Evolutionary conservation across 148 eudicot species (phyloP).

Genomic region (Silene conica): DNA sequence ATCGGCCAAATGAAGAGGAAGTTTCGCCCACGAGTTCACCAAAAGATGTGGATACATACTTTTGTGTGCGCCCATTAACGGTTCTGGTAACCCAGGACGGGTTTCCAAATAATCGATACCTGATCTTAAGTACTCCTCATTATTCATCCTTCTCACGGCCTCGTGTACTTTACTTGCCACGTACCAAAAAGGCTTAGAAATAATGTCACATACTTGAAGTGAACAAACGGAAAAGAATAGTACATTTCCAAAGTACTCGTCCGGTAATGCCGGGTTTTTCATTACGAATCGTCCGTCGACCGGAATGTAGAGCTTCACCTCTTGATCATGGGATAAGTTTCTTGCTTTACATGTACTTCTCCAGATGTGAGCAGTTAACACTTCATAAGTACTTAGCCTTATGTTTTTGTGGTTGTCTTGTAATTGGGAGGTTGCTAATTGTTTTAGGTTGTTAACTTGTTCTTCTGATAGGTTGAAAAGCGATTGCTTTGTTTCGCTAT

Average conservation of each 20-base stretch:
- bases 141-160: not conserved
- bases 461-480: slow-evolving; percentile 21
- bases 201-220: slow-evolving; percentile 18
- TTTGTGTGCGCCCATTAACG: slow-evolving; percentile 4
- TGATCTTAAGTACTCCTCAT: not conserved
- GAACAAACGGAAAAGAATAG: slow-evolving; percentile 24
- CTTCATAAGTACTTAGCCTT: slow-evolving; percentile 25
- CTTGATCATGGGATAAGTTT: slow-evolving; percentile 20
- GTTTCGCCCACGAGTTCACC: slow-evolving; percentile 8
- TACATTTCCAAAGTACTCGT: slow-evolving; percentile 32
- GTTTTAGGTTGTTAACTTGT: slow-evolving; percentile 23
- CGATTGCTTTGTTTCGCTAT: not conserved
- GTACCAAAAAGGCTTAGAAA: slow-evolving; percentile 24
- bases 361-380: slow-evolving; percentile 36
- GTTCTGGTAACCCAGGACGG: not conserved
- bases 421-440: slow-evolving; percentile 14
- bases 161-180: slow-evolving; percentile 17
- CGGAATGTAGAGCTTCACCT: slow-evolving; percentile 34
- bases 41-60: slow-evolving; percentile 9
- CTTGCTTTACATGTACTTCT: slow-evolving; percentile 28
- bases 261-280: slow-evolving; percentile 24
- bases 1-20: slow-evolving; percentile 1
- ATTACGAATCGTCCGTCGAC: slow-evolving; percentile 28
- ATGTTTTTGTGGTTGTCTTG: not conserved
- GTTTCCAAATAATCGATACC: not conserved